phyloP scores from a whole-genome alignment of 2,329 filamentous ascomycete species.

The Arthrinium puccinioides region DNA sequence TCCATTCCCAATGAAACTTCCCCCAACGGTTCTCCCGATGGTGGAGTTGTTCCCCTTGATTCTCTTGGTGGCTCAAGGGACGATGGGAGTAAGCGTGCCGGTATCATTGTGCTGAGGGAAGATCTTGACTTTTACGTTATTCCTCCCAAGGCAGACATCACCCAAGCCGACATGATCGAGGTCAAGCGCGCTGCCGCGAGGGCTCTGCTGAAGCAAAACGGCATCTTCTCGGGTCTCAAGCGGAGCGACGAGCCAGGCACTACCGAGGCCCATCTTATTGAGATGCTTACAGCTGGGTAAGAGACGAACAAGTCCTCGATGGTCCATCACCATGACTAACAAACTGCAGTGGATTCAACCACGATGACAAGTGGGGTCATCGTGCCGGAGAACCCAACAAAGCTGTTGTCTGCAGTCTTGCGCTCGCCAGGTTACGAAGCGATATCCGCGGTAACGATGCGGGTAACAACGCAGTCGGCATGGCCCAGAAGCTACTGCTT shows the following conservation, averaged over 20 bases:
- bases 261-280: conserved; percentile 95
- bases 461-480: conserved; percentile 77
- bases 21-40: conserved; percentile 56
- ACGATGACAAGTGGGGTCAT: conserved; percentile 92
- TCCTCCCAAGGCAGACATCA: conserved; percentile 76
- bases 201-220: conserved; percentile 80
- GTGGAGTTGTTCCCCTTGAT: conserved; percentile 60
- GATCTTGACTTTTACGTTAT: conserved; percentile 98
- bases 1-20: conserved; percentile 79
- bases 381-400: conserved; percentile 97
- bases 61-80: conserved; percentile 52
- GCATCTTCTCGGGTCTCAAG: conserved; percentile 92
- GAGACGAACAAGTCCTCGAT: conserved; percentile 22
- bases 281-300: conserved; percentile 98
- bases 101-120: conserved; percentile 93
- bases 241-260: conserved; percentile 94
- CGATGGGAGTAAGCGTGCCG: conserved; percentile 75
- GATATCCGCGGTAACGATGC: conserved; percentile 78
- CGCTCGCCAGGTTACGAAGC: conserved; percentile 83
- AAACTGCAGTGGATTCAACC: conserved; percentile 75
- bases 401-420: conserved; percentile 94
- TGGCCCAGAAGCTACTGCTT: conserved; percentile 94
- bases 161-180: conserved; percentile 85
- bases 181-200: conserved; percentile 88
- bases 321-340: not conserved